Evolutionary conservation across 169 alveolate genomes (phyloP), one percentile per base, ranked within the genome.

Genomic region (Cryptosporidium tyzzeri): DNA sequence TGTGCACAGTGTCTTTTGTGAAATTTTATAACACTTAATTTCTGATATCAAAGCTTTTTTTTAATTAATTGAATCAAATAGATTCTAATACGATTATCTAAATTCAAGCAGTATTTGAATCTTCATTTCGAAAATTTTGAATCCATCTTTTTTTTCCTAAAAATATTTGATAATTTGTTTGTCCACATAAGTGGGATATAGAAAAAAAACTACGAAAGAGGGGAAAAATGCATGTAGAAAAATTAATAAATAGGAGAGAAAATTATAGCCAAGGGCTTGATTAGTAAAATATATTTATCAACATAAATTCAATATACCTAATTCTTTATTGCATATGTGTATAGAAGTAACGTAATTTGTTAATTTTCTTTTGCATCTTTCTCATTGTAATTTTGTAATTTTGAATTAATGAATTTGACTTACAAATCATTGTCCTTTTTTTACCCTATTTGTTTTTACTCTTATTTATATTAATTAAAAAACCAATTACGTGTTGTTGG

Each of bases 1-100:
- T 55, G 67, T 50, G 85, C 85, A 71, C 8, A 10, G 26, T 51
- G 67, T 71, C 85, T 71, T 45, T 2, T 14, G 21, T 14, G 12
- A 2, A 14, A 8, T 41, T 12, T 41, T 12, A 12, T 41, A 7
- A 9, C 7, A 41, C 10, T 41, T 0, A 8, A 41, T 41, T 41
- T 8, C 2, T 6, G 14, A 8, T 41, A 41, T 41, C 48, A 41
- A 8, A 2, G 10, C 48, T 48, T 48, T 12, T 12, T 45, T 1
- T 48, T 7, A 48, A 9, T 41, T 12, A n/a, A 48, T 48, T 48
- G 7, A 48, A 14, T 48, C 55, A 48, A 48, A 2, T 0, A 48
- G 0, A 14, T 14, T 4, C 8, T 16, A 2, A 48, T 8, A 9
- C 14, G 9, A 12, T 14, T 14, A 14, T 14, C 21, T 12, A 48